These are phyloP conservation scores for Pseudocercospora vitis DNA, from an alignment of 2,329 filamentous ascomycete genomes.

Conservation along the genomic window DNA sequence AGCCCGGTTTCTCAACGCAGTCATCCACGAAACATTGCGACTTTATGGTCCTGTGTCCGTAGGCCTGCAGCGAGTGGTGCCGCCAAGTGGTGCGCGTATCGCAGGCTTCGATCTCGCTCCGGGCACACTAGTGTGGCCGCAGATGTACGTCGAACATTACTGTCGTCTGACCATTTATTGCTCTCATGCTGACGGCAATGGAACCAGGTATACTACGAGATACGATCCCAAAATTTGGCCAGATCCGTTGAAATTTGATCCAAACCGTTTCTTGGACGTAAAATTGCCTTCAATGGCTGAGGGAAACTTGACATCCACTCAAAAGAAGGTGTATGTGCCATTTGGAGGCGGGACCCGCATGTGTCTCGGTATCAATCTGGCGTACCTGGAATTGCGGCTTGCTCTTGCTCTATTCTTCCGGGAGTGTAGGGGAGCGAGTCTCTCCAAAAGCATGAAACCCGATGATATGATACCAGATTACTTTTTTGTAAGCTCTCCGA, in stretches of 20 bases:
- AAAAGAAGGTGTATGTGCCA: conserved; percentile 26
- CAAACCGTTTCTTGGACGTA: conserved; percentile 21
- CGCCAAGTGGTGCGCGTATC: conserved; percentile 35
- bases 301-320: conserved; percentile 18
- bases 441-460: conserved; percentile 20
- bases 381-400: conserved; percentile 26
- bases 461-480: conserved; percentile 24
- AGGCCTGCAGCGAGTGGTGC: conserved; percentile 41
- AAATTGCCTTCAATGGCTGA: conserved; percentile 23
- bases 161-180: neutral
- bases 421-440: conserved; percentile 23
- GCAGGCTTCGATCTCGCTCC: conserved; percentile 23
- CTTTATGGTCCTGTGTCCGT: conserved; percentile 40
- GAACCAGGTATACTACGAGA: conserved; percentile 21
- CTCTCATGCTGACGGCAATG: neutral
- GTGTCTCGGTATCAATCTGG: conserved; percentile 25
- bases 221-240: conserved; percentile 25
- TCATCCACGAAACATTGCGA: conserved; percentile 44
- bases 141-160: conserved; percentile 15
- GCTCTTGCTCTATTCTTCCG: conserved; percentile 28
- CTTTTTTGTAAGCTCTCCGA: conserved; percentile 24
- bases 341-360: conserved; percentile 25
- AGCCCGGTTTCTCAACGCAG: conserved; percentile 39
- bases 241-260: conserved; percentile 20
- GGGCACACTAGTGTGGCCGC: conserved; percentile 23